These are phyloP conservation scores for Saccharomycopsis sp. DNA, from an alignment of 805 yeast genomes.

Conservation along the genomic window DNA sequence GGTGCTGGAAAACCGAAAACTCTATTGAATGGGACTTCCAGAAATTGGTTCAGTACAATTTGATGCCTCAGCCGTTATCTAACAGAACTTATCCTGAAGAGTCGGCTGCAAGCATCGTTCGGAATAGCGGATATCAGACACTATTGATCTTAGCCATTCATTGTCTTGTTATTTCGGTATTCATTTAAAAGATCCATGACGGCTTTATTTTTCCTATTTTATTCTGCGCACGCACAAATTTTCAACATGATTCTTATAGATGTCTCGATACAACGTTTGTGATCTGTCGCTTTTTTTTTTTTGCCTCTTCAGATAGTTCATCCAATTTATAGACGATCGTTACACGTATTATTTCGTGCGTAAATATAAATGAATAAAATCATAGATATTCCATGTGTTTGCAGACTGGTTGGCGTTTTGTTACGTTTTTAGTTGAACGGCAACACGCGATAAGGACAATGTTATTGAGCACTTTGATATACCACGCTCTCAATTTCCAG, in stretches of 20 bases:
- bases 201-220: too few relatives aligned
- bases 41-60: slow-evolving; percentile 45
- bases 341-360: not conserved
- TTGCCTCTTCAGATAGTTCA: not conserved
- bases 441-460: not conserved
- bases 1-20: slow-evolving; percentile 89
- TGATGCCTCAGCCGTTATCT: slow-evolving; percentile 77
- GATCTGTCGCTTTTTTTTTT: not conserved
- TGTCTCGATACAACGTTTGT: not conserved
- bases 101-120: not conserved
- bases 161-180: not conserved
- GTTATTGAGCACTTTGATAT: not conserved
- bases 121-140: not conserved
- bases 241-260: not conserved
- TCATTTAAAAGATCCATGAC: too few relatives aligned
- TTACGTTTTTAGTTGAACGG: not conserved
- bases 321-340: not conserved
- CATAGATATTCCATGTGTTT: not conserved
- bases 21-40: slow-evolving; percentile 83
- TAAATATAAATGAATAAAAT: too few relatives aligned
- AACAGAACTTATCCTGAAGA: slow-evolving; percentile 56
- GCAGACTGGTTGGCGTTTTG: not conserved
- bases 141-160: not conserved
- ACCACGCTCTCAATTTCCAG: not conserved
- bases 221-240: not conserved